Evolutionary conservation across 805 yeast species (phyloP), one percentile per base, ranked within the genome.

Genomic region (Candida krabiensis): DNA sequence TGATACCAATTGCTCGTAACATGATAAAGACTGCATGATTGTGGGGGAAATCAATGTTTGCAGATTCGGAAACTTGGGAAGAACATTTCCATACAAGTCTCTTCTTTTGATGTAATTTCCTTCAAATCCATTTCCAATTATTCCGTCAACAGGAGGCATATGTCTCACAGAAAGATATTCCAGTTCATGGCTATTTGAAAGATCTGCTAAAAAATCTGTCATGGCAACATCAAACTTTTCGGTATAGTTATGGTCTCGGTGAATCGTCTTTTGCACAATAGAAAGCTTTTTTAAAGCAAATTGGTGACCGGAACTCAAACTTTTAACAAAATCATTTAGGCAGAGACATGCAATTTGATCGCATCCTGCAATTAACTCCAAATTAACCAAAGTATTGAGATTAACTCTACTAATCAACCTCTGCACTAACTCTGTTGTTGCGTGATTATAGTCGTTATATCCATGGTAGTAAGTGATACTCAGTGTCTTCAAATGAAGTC

Each of bases 1-100:
- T 31, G 86, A 83, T 54, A 80, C 78, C 5, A 81, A 56, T 39
- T 80, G 81, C 47, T 85, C 95, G 55, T 83, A 85, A 44, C 86
- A 76, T 0, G 87, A 67, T 15, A 81, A 62, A 0, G 80, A 63
- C 40, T 79, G 77, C 45, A 85, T 56, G 37, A 82, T 66, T 4
- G 78, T 77, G 2, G 90, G 88, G 0, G 80, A 68, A 4, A 75
- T 61, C 11, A 85, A 53, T 2, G 66, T 64, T 32, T 72, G 61
- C 29, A 78, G 61, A 2, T 63, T 51, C 11, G 50, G 49, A 19
- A 77, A 46, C 12, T 65, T 51, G 0, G 86, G 85, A 4, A 83
- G 53, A 0, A 71, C 60, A 0, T 61, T 56, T 17, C 69, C 68
- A 49, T 71, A 82, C 9, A 84, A 50, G 19, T 66, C 69, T 37